Conservation (phyloP, 129 eudicot genomes). For the Apium graveolens region DNA sequence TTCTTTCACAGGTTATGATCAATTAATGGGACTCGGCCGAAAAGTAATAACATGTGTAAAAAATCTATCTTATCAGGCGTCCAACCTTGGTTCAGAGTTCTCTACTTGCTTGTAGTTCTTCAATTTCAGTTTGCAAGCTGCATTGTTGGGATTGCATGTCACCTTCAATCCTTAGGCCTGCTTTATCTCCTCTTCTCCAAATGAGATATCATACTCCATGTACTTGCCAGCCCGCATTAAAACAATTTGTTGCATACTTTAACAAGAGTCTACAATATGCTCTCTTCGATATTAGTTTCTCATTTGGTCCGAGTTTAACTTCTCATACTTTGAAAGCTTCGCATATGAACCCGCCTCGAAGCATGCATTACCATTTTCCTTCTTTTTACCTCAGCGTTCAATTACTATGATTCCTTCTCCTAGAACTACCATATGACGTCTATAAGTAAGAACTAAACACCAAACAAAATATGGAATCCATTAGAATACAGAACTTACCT, state of each 20-base stretch:
- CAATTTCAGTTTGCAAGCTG: constrained; percentile 84
- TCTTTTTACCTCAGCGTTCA: constrained; percentile 66
- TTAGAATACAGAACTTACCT: constrained; percentile 36
- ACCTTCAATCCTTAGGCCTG: constrained; percentile 59
- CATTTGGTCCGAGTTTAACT: constrained; percentile 26
- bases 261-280: no score
- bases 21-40: no score
- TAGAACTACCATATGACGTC: not conserved
- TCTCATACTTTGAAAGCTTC: constrained; percentile 81
- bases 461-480: not conserved
- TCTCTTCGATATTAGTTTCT: no score
- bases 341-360: constrained; percentile 76
- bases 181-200: constrained; percentile 77
- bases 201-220: constrained; percentile 64
- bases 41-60: no score
- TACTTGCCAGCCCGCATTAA: constrained; percentile 60
- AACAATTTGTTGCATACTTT: no score
- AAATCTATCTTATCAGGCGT: not conserved
- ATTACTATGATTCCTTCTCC: constrained; percentile 93
- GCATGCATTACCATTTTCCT: constrained; percentile 81
- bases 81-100: constrained; percentile 88
- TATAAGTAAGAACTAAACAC: not conserved
- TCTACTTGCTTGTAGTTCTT: constrained; percentile 84
- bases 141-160: constrained; percentile 67
- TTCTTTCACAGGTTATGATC: no score